These are phyloP conservation scores for Yamadazyma takamatsuzukensis DNA, from an alignment of 805 yeast genomes.

Conservation along the genomic window DNA sequence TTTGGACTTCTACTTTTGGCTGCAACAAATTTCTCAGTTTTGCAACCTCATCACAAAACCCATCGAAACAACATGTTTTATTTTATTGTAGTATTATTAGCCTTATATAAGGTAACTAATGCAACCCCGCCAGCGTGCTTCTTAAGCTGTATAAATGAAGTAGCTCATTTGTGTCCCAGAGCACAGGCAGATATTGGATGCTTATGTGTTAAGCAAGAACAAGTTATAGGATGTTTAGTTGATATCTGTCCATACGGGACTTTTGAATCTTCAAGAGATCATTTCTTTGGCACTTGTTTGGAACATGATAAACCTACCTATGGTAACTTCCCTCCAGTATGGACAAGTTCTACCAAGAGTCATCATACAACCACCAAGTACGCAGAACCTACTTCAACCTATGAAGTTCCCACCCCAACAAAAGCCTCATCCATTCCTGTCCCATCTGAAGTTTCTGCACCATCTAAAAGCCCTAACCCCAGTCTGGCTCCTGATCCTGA, in stretches of 20 bases:
- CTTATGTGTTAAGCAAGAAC: constrained; percentile 34
- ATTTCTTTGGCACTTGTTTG: constrained; percentile 45
- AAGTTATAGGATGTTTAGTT: constrained; percentile 41
- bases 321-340: constrained; percentile 10
- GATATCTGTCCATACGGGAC: constrained; percentile 44
- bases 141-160: constrained; percentile 36
- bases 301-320: constrained; percentile 25
- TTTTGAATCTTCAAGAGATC: constrained; percentile 45
- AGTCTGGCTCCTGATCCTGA: constrained; percentile 3
- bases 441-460: constrained; percentile 3
- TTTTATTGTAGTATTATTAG: too few relatives aligned
- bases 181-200: constrained; percentile 35
- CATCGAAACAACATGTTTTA: not conserved
- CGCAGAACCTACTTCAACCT: constrained; percentile 1
- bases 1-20: not conserved
- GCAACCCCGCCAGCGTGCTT: constrained; percentile 54
- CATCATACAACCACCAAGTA: not conserved
- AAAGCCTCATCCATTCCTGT: constrained; percentile 5
- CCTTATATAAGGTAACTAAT: too few relatives aligned
- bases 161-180: constrained; percentile 30
- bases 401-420: constrained; percentile 1
- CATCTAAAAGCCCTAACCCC: constrained; percentile 2
- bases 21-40: not conserved
- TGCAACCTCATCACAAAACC: too few relatives aligned
- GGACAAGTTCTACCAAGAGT: constrained; percentile 5